These are phyloP conservation scores for Metarhizium rileyi DNA, from an alignment of 2,329 filamentous ascomycete genomes.

Conservation along the genomic window DNA sequence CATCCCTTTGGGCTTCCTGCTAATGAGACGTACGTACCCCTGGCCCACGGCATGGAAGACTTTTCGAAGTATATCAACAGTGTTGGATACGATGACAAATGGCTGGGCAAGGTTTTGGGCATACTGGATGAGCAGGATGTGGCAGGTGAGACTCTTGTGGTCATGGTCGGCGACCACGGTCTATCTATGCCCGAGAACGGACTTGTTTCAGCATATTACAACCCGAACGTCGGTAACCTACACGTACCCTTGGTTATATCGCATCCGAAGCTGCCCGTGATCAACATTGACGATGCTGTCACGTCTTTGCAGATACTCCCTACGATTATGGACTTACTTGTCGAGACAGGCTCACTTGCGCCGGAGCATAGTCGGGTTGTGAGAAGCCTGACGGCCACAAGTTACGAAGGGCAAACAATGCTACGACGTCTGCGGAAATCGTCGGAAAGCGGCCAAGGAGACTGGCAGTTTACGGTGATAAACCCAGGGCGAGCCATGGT, in stretches of 20 bases:
- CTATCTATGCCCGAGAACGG: conserved; percentile 23
- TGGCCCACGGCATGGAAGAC: conserved; percentile 19
- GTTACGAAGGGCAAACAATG: conserved; percentile 26
- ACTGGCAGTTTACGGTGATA: conserved; percentile 25
- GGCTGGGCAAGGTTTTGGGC: conserved; percentile 21
- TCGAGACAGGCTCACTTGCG: conserved; percentile 23
- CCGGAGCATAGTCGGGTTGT: conserved; percentile 15
- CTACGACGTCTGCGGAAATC: conserved; percentile 18
- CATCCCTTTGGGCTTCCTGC: conserved; percentile 22
- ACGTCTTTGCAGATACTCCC: conserved; percentile 24
- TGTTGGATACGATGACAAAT: conserved; percentile 21
- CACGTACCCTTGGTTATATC: conserved; percentile 23
- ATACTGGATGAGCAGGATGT: conserved; percentile 21
- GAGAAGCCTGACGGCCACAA: conserved; percentile 16
- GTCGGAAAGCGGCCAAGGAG: conserved; percentile 13
- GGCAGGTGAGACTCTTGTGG: conserved; percentile 22
- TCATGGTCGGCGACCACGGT: conserved; percentile 24
- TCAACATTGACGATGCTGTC: conserved; percentile 21
- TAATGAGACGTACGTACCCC: conserved; percentile 16
- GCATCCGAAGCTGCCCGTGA: conserved; percentile 21
- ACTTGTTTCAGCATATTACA: conserved; percentile 21
- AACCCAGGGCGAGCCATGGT: conserved; percentile 25
- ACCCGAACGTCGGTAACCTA: conserved; percentile 22
- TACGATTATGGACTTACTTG: conserved; percentile 24
- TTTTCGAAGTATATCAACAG: conserved; percentile 25